Evolutionary conservation across 176 grass and related monocot species (phyloP).

Genomic region (Zizania latifolia): DNA sequence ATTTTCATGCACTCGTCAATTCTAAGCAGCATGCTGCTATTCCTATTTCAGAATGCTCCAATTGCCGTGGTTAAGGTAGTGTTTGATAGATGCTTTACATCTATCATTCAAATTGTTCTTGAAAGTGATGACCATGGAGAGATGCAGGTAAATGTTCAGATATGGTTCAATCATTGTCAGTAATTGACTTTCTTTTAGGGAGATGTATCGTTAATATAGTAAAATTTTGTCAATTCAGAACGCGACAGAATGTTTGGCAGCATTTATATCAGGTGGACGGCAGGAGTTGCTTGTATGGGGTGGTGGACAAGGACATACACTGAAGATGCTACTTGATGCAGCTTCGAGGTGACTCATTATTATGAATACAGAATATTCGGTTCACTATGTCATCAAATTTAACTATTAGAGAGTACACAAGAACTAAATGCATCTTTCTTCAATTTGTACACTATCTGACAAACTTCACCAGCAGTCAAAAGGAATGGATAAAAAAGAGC

Average conservation of each 20-base stretch:
- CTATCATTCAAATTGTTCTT: constrained; percentile 72
- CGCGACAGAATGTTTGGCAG: constrained; percentile 93
- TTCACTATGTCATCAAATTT: background rate
- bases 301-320: constrained; percentile 45
- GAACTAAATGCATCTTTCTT: background rate
- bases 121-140: constrained; percentile 94
- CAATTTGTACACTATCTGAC: background rate
- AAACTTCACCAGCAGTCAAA: background rate
- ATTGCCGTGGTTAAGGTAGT: constrained; percentile 56
- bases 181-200: constrained; percentile 12
- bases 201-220: constrained; percentile 18
- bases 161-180: constrained; percentile 14
- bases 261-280: constrained; percentile 67
- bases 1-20: background rate
- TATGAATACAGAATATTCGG: background rate
- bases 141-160: constrained; percentile 71
- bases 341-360: constrained; percentile 85
- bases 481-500: constrained; percentile 2
- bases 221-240: constrained; percentile 58
- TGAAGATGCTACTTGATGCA: constrained; percentile 83
- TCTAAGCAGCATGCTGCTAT: constrained; percentile 17
- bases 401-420: background rate
- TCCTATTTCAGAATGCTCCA: constrained; percentile 65
- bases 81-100: constrained; percentile 86
- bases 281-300: constrained; percentile 87